Base-by-base conservation (phyloP, 2,329 filamentous ascomycete species). In the Fusarium concolor region DNA sequence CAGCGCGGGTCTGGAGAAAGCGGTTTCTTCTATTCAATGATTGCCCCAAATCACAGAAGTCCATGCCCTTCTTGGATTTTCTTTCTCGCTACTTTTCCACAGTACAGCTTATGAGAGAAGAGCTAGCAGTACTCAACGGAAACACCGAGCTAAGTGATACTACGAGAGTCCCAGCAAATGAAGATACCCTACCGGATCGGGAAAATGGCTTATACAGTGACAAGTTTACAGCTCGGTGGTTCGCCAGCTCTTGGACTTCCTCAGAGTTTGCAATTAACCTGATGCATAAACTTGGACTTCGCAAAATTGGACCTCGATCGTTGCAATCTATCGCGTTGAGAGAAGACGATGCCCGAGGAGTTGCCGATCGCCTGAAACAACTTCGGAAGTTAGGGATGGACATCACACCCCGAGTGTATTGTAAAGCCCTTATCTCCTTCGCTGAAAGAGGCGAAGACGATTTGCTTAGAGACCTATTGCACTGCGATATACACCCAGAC, bases 321-420 rank as follows among this genome's bases (percentile, higher is more conserved):
- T 76, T 97, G 20, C 91, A 94, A 67, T 90, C 94, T 44, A 88
- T 97, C 77, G 92, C 90, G 5, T 77, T 91, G 12, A 86, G 92
- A 72, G 87, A 91, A 52, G 77, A 81, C 3, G 84, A 85, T 11
- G 77, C 87, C 0, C 79, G 84, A 31, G 85, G 83, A 9, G 81
- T 96, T n/a, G 74, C 83, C 24, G 76, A 80, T 1, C 87, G 88
- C 31, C 84, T 97, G 26, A 76, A 83, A 26, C 84, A 88, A 54
- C 81, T 97, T 5, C 81, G 86, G 62, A 79, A 83, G 51, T 81
- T 87, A 8, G 88, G 87, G 0, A 91, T 97, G 29, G 81, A 83
- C 1, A 81, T 93, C 28, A 84, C 86, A 6, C 78, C 84, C 7
- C 89, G 87, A 6, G 84, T 86, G 4, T 97, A 93, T 74, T 85